Conservation (phyloP, 164 flowering plant species). For the Magnolia changhungtana region DNA sequence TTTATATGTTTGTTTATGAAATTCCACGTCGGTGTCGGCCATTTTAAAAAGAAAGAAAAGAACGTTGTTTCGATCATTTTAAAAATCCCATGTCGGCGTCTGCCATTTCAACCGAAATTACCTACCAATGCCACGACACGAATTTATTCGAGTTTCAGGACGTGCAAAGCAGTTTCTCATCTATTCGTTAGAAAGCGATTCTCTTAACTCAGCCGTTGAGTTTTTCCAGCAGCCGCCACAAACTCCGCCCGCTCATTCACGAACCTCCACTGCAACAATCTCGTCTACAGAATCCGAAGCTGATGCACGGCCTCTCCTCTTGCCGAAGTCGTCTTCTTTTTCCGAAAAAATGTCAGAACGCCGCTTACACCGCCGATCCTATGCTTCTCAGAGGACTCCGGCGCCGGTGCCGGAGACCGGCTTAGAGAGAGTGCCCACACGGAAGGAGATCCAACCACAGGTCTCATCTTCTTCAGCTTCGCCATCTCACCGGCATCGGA, state of each 20-base stretch:
- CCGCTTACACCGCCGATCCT: constrained; percentile 31
- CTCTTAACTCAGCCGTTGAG: constrained; percentile 45
- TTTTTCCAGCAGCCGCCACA: constrained; percentile 28
- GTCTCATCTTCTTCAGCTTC: constrained; percentile 10
- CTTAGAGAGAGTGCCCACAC: constrained; percentile 87
- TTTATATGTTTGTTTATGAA: too few relatives aligned
- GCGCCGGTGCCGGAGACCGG: constrained; percentile 21
- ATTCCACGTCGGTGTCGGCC: too few relatives aligned
- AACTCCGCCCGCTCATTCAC: constrained; percentile 57
- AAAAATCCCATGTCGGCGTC: background rate
- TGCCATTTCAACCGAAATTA: background rate
- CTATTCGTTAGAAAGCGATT: too few relatives aligned
- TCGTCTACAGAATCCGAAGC: constrained; percentile 39
- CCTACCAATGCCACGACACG: background rate
- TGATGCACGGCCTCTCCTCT: constrained; percentile 46
- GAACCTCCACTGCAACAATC: constrained; percentile 71
- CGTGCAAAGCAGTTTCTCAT: background rate
- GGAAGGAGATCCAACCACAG: constrained; percentile 40
- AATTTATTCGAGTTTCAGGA: background rate
- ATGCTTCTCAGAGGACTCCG: constrained; percentile 12
- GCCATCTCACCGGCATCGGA: background rate
- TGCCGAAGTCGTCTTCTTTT: constrained; percentile 33
- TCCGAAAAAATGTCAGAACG: constrained; percentile 55
- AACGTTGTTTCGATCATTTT: background rate
- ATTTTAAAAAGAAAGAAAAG: background rate